A percentile compares a stretch with the other conserved stretches of the same genome.
Conservation (phyloP, 2,329 filamentous ascomycete species). For the Calonectria pseudoturangicola region DNA sequence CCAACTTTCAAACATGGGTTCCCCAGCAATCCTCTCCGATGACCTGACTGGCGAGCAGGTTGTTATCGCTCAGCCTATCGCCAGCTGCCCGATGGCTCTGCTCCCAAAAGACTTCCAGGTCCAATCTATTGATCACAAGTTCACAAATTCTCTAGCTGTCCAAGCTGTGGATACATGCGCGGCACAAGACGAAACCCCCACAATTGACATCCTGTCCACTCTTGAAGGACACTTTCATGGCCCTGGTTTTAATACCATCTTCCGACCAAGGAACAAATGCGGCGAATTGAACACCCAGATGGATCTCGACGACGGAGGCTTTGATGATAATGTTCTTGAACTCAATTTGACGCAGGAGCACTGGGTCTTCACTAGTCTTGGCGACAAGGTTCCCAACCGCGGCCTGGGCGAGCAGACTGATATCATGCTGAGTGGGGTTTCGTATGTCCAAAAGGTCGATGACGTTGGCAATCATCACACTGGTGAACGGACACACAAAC, state of each 20-base stretch:
- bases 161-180: neutral
- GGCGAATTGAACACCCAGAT: conserved; percentile 43
- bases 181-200: neutral
- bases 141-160: no score
- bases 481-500: conserved; percentile 20
- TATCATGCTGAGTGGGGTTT: conserved; percentile 59
- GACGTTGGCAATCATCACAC: conserved; percentile 53
- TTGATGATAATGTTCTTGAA: conserved; percentile 59
- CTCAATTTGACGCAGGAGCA: conserved; percentile 63
- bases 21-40: neutral
- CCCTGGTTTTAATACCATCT: conserved; percentile 62
- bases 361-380: conserved; percentile 58
- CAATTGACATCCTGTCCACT: neutral
- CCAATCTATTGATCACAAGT: neutral
- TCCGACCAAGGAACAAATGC: conserved; percentile 57
- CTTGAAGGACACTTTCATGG: conserved; percentile 55
- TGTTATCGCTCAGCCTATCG: neutral
- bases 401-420: conserved; percentile 58
- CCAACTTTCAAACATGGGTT: neutral
- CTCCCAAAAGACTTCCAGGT: neutral
- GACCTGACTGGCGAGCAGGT: neutral
- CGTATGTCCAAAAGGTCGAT: conserved; percentile 60
- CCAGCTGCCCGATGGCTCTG: neutral
- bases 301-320: conserved; percentile 37
- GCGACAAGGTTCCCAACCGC: conserved; percentile 60